Conservation (phyloP, 176 grass and related monocot genomes). For the Paspalum vaginatum region DNA sequence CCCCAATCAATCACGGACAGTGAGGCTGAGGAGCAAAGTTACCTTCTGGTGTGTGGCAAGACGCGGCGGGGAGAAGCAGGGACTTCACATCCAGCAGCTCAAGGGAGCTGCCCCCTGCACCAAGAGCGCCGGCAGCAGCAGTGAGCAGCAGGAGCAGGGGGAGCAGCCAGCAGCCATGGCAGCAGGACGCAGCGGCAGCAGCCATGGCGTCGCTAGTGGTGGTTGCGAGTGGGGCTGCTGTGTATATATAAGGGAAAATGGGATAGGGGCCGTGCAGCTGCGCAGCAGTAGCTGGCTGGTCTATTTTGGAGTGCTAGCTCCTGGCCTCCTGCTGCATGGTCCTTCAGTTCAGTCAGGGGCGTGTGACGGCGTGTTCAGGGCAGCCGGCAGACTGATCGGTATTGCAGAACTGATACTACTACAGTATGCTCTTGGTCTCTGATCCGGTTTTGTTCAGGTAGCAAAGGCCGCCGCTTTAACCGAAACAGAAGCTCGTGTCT, state of each 20-base stretch:
- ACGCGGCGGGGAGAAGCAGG: background rate
- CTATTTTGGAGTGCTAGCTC: background rate
- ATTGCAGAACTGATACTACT: background rate
- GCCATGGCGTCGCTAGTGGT: conserved; percentile 8
- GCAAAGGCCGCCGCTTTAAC: no score
- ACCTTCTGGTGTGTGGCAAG: conserved; percentile 41
- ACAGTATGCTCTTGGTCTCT: background rate
- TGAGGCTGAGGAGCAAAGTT: background rate
- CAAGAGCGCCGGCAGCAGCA: background rate
- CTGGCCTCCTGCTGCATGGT: background rate
- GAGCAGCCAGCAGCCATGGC: conserved; percentile 23
- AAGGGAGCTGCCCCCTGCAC: conserved; percentile 2
- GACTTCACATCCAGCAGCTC: conserved; percentile 9
- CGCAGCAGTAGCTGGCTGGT: background rate
- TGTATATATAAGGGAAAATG: conserved; percentile 14
- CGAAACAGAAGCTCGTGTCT: background rate
- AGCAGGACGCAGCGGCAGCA: background rate
- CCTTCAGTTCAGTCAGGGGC: background rate
- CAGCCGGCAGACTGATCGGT: background rate
- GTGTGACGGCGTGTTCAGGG: background rate
- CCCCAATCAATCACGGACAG: background rate
- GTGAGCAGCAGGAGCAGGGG: background rate
- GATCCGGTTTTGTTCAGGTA: background rate
- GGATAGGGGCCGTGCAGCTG: background rate
- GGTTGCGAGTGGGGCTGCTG: background rate